Evolutionary conservation across 2,329 filamentous ascomycete genomes (phyloP).

Genomic region (Colletotrichum sp.): DNA sequence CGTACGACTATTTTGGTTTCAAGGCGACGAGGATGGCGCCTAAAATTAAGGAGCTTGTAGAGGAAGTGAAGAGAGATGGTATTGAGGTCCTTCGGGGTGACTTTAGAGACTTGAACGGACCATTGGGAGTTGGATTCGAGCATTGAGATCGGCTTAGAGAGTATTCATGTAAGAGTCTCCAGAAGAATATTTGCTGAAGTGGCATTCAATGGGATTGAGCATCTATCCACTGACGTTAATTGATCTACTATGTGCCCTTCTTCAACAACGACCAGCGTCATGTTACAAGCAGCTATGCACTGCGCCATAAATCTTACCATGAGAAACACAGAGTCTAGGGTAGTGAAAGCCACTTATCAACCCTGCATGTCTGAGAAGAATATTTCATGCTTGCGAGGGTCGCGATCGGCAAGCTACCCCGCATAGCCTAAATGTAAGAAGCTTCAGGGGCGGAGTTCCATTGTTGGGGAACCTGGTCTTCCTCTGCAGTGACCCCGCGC

Average conservation of each 20-base stretch:
- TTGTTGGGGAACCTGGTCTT: not conserved
- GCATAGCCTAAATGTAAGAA: conserved; percentile 1
- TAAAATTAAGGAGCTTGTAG: conserved; percentile 27
- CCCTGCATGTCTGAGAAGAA: not conserved
- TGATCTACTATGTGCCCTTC: no score
- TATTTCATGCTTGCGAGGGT: not conserved
- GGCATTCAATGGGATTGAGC: no score
- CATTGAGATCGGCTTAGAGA: not conserved
- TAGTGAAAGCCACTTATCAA: no score
- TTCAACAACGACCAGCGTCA: no score
- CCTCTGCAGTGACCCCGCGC: not conserved
- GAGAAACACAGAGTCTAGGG: no score
- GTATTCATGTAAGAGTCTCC: not conserved
- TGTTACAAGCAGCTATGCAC: rapidly evolving
- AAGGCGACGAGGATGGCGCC: conserved; percentile 46
- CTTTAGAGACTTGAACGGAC: conserved; percentile 33
- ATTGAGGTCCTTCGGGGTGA: conserved; percentile 34
- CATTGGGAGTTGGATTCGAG: conserved; percentile 15
- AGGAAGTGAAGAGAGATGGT: conserved; percentile 32
- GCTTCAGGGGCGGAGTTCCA: not conserved
- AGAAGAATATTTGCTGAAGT: no score
- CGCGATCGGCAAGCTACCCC: not conserved
- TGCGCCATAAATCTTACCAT: no score
- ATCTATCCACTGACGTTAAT: no score
- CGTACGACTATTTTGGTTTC: conserved; percentile 59